A percentile compares a stretch with the other conserved stretches of the same genome.
Evolutionary conservation across 75 land plant species (phyloP).

Genomic region (Sequoia sempervirens): DNA sequence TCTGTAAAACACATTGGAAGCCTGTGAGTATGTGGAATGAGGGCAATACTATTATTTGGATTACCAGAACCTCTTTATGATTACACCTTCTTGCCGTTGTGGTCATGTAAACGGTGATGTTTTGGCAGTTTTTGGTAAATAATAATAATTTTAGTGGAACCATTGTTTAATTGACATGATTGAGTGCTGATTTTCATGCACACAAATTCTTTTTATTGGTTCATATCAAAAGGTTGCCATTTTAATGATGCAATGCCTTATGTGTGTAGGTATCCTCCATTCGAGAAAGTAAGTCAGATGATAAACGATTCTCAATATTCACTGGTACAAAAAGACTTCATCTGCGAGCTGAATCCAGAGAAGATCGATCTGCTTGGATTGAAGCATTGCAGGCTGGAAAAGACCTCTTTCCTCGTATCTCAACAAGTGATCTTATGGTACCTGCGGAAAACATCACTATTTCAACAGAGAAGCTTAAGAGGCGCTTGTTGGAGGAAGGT

Average conservation of each 20-base stretch:
- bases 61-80: too few species aligned
- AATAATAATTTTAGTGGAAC: background rate
- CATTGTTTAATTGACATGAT: background rate
- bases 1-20: background rate
- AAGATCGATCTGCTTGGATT: slow-evolving; percentile 73
- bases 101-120: background rate
- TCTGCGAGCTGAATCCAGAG: slow-evolving; percentile 68
- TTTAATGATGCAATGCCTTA: background rate
- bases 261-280: slow-evolving; percentile 65
- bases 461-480: slow-evolving; percentile 76
- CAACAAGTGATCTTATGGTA: slow-evolving; percentile 61
- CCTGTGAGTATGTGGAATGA: background rate
- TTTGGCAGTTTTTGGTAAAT: background rate
- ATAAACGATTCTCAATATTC: slow-evolving; percentile 77
- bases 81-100: background rate
- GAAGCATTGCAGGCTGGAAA: slow-evolving; percentile 83
- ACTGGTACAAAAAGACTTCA: slow-evolving; percentile 95
- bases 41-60: background rate
- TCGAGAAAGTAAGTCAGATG: slow-evolving; percentile 91
- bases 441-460: slow-evolving; percentile 51
- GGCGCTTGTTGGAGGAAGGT: slow-evolving; percentile 69
- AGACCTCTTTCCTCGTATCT: slow-evolving; percentile 81
- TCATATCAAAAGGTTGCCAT: background rate
- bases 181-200: background rate
- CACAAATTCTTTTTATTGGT: too few species aligned